A percentile compares a stretch with the other conserved stretches of the same genome.
Conservation (phyloP, 768 basidiomycete species). For the Mycena chlorophos region DNA sequence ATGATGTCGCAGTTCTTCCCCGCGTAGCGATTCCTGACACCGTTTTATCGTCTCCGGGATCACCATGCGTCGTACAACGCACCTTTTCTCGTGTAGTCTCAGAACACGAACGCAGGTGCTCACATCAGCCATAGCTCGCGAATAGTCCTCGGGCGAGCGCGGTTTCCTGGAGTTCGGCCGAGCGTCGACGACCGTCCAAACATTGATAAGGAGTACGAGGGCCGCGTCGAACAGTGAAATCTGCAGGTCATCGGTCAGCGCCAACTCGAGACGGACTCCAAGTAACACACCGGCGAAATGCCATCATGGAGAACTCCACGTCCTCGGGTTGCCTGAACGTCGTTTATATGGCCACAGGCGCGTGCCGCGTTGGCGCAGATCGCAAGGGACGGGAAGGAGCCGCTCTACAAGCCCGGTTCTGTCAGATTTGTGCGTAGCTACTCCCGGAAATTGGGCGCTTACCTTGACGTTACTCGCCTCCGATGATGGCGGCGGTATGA, state of each 20-base stretch:
- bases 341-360: constrained; percentile 55
- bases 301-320: neutral
- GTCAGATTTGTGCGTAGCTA: no score
- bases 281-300: no score
- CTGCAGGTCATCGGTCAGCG: constrained; percentile 14
- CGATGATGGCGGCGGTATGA: neutral
- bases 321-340: constrained; percentile 37
- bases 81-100: constrained; percentile 3
- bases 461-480: neutral
- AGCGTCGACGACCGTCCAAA: constrained; percentile 43
- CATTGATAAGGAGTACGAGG: constrained; percentile 55
- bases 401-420: no score
- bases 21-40: neutral
- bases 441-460: neutral
- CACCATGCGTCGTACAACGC: neutral
- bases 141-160: neutral
- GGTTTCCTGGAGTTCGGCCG: neutral
- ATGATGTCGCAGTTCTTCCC: neutral
- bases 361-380: constrained; percentile 55
- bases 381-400: constrained; percentile 47
- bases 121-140: neutral
- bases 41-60: neutral
- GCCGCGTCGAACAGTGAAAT: constrained; percentile 45
- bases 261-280: neutral
- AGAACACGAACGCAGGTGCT: constrained; percentile 1